Evolutionary conservation across 495 filamentous ascomycete genomes (phyloP), one percentile per base, ranked within the genome.

Genomic region (Penicillium cosmopolitanum): DNA sequence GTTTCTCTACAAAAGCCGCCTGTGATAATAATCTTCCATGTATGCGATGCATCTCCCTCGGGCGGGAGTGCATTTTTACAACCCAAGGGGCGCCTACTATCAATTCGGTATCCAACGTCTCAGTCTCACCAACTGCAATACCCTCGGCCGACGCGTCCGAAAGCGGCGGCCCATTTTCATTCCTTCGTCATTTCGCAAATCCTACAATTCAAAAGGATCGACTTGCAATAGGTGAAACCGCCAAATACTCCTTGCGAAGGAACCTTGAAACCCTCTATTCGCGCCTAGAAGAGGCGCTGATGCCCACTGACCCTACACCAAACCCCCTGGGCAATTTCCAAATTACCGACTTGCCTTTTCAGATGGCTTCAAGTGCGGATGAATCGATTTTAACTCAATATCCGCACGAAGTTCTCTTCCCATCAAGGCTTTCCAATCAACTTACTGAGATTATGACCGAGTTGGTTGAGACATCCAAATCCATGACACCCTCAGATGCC

Each of bases 81-180:
- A 28, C 38, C 2, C 55, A 60, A 13, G 36, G 47, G 36, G 36
- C 15, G 11, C 36, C 54, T 33, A 53, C 58, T 23, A 4, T 46
- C n/a, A 23, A n/a, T 33, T 19, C 12, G n/a, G n/a, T 16, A 2
- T 65, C 65, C 18, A 34, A 23, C 23, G 23, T 38, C 12, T 18
- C 46, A n/a, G 40, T 44, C 43, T 61, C 40, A 13, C 58, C 60
- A 50, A 86, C 88, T 88, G 85, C 31, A 88, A 42, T 51, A 5
- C 55, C 79, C 4, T 86, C 81, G 28, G 84, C 76, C 4, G 88
- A 69, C 21, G 80, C 76, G 1, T 76, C 72, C 53, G 58, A 56
- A 33, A 53, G 44, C 5, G 50, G 53, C 12, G 58, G 46, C 1
- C 68, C 63, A 13, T 77, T 77, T 18, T 71, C 64, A 7, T 77